Evolutionary conservation across 1,284 basidiomycete genomes (phyloP), one percentile per base, ranked within the genome.

Genomic region (Veloporphyrellus conicus): DNA sequence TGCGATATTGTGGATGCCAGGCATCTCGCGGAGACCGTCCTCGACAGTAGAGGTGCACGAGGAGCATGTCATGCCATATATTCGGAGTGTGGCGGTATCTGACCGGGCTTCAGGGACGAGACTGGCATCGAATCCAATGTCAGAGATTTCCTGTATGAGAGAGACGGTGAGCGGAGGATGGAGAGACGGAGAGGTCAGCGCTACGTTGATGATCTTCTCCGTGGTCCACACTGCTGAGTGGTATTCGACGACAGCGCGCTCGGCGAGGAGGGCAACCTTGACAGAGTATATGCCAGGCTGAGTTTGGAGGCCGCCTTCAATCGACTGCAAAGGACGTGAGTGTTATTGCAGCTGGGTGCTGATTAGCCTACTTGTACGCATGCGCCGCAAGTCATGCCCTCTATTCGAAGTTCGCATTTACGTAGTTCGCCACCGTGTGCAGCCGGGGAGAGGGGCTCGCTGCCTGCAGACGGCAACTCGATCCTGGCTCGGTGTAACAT

Each of bases 191-290:
- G n/a, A 10, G 23, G 15, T 4, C 12, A 32, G 48, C 71, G 79
- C 58, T 60, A 89, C 90, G 56, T 80, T 80, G 39, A 89, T 76
- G 47, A 97, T 76, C 64, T 86, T 90, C 37, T 85, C 87, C 14
- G 81, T 72, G 23, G 78, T 81, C 94, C 95, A 98, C n/a, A 73
- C 65, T 2, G 71, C 61, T 18, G 88, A 79, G 62, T 97, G 91
- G 62, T 90, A 99, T 62, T 93, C 90, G 55, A 99, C 75, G 28
- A 92, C 79, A 3, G 88, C 95, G 22, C 93, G 84, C 68, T 99
- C 95, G 10, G 96, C 90, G 22, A 99, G 78, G 16, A 99, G 76
- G 14, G 95, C 94, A 19, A 99, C 93, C 62, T 93, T 91, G 50
- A 97, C 74, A 7, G 84, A 89, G 49, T 83, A 68, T 47, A 99